phyloP scores from a whole-genome alignment of 139 green algal genomes.

The Auxenochlorella pyrenoidosa region DNA sequence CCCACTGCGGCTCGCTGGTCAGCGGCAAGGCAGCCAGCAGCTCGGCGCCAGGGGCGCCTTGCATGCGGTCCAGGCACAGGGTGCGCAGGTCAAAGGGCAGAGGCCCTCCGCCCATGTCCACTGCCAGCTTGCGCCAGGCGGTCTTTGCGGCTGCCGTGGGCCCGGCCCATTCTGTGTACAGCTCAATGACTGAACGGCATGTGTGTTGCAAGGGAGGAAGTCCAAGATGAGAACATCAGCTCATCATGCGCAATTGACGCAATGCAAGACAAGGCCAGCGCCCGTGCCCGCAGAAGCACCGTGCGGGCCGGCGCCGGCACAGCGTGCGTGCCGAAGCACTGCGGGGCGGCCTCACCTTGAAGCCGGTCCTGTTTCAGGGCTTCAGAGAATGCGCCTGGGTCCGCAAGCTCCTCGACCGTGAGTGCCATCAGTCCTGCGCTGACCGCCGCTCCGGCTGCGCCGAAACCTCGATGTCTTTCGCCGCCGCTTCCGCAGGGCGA shows the following conservation, averaged over 20 bases:
- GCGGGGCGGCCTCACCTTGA: slow-evolving; percentile 1
- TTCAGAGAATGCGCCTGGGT: background rate
- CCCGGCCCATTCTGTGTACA: slow-evolving; percentile 4
- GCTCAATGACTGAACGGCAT: slow-evolving; percentile 9
- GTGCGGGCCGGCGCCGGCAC: too few relatives aligned
- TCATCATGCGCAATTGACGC: too few relatives aligned
- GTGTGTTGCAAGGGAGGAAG: background rate
- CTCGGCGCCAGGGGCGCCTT: background rate
- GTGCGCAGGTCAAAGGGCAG: background rate
- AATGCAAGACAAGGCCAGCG: too few relatives aligned
- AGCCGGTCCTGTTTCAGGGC: background rate
- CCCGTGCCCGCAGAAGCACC: too few relatives aligned
- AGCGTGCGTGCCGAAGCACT: background rate
- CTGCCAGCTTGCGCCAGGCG: slow-evolving; percentile 10
- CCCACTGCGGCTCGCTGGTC: slow-evolving; percentile 3
- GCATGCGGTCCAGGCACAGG: background rate
- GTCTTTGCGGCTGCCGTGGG: background rate
- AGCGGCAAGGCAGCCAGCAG: background rate
- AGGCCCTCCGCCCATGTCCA: background rate
- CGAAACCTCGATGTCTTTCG: too few relatives aligned
- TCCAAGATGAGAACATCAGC: background rate
- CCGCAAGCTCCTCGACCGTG: background rate
- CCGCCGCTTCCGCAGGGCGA: too few relatives aligned
- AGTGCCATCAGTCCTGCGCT: background rate
- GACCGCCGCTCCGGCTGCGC: background rate